Evolutionary conservation across 2,329 filamentous ascomycete genomes (phyloP).

Genomic region (Claviceps digitariae): DNA sequence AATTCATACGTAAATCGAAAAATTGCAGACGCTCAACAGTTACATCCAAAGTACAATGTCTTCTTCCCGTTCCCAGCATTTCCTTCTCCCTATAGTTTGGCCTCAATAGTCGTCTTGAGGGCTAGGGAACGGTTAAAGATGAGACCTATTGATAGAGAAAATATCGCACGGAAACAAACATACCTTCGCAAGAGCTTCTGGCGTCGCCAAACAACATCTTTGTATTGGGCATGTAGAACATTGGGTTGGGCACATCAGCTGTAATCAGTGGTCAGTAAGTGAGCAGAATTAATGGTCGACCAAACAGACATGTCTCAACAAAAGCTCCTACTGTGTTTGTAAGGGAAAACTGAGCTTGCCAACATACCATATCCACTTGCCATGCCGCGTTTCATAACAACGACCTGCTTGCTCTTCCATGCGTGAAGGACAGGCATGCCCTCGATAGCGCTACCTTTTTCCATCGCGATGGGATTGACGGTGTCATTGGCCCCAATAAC

Average conservation of each 20-base stretch:
- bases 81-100: conserved; percentile 5
- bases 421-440: conserved; percentile 88
- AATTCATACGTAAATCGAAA: not conserved
- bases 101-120: conserved; percentile 9
- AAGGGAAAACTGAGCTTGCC: not conserved
- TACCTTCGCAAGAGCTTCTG: conserved; percentile 68
- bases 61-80: not conserved
- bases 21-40: not conserved
- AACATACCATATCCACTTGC: conserved; percentile 68
- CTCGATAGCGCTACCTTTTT: conserved; percentile 71
- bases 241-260: conserved; percentile 84
- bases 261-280: conserved; percentile 8
- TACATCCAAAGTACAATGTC: not conserved
- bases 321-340: not conserved
- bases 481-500: conserved; percentile 91
- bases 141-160: not conserved
- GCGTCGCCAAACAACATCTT: conserved; percentile 91
- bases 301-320: not conserved
- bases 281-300: not conserved
- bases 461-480: conserved; percentile 78
- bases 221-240: conserved; percentile 84
- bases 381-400: conserved; percentile 89
- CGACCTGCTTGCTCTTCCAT: conserved; percentile 87
- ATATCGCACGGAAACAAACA: conserved; percentile 14
- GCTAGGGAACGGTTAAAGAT: conserved; percentile 5